Base-by-base conservation (phyloP, 2,329 filamentous ascomycete genomes). In the Colletotrichum tropicale region DNA sequence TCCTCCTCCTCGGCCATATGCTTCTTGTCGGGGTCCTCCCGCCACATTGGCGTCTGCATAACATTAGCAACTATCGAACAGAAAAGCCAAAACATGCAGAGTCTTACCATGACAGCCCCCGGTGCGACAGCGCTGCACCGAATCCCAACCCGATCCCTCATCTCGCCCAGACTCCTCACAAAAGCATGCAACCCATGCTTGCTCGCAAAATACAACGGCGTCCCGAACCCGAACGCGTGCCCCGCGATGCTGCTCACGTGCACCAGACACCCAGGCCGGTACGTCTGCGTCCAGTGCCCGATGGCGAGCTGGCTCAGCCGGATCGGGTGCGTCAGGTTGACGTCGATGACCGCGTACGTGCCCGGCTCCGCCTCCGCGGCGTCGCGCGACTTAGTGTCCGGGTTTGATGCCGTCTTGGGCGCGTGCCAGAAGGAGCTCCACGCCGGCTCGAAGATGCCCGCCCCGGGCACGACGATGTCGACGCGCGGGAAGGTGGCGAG, bases 161-260 rank as follows among this genome's bases (percentile, higher is more conserved):
- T 71, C 3, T 68, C 78, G 2, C 78, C 81, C 5, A 86, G 74
- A 6, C 78, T 80, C 28, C 79, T 76, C 48, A 84, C 83, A 65
- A 86, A 85, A 3, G 81, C 84, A 13, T 83, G 80, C 8, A 86
- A 76, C 0, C 83, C 85, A 64, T 83, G 80, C 80, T 86, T 86
- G 71, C 81, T 84, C 8, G 84, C 81, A 60, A 81, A 79, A 74
- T 86, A 86, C 24, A 86, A 75, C 10, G 85, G 85, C 13, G 83
- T 82, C 24, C 79, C 78, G 43, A 83, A 79, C 12, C 74, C 78
- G 3, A 78, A 76, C 2, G 78, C 77, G 68, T 84, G 81, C 2
- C 83, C 84, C 2, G 82, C 83, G 38, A 85, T 80, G 72, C 83
- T 85, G 36, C 82, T 81, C 12, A 85, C 80, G 58, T 82, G 79